Conservation (phyloP, 1,284 basidiomycete species). For the Ceratobasidium sp. region DNA sequence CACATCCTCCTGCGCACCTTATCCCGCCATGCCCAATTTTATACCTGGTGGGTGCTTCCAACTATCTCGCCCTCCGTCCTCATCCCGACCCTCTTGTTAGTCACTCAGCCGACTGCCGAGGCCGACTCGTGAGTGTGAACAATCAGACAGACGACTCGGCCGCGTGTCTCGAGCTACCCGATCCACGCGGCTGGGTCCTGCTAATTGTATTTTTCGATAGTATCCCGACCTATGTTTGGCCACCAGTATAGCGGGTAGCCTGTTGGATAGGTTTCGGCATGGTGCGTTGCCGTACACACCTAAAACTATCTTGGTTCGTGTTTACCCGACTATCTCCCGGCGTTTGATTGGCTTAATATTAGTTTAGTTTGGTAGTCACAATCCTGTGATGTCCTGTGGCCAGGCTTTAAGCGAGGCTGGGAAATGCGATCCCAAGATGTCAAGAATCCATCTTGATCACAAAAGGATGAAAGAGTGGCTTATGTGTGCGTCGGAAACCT, state of each 20-base stretch:
- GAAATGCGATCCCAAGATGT: background rate
- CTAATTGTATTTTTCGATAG: background rate
- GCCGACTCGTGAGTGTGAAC: background rate
- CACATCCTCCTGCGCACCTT: too few species aligned
- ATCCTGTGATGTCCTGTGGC: background rate
- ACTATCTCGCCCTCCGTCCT: background rate
- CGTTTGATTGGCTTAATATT: background rate
- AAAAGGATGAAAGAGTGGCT: background rate
- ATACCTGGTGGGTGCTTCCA: background rate
- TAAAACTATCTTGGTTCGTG: background rate
- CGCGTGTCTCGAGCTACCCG: background rate
- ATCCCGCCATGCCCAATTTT: background rate
- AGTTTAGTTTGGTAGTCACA: background rate
- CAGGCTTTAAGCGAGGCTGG: background rate
- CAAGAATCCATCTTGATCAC: background rate
- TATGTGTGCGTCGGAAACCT: background rate
- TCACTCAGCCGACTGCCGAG: background rate
- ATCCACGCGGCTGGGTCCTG: background rate
- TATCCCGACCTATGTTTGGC: background rate
- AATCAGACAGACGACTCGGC: background rate
- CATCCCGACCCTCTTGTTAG: background rate
- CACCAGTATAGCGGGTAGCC: background rate
- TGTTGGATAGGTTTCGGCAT: background rate
- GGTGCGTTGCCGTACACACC: background rate
- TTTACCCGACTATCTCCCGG: background rate